These are phyloP conservation scores for Lactarius trivialis DNA, from an alignment of 768 basidiomycete species.

Conservation along the genomic window DNA sequence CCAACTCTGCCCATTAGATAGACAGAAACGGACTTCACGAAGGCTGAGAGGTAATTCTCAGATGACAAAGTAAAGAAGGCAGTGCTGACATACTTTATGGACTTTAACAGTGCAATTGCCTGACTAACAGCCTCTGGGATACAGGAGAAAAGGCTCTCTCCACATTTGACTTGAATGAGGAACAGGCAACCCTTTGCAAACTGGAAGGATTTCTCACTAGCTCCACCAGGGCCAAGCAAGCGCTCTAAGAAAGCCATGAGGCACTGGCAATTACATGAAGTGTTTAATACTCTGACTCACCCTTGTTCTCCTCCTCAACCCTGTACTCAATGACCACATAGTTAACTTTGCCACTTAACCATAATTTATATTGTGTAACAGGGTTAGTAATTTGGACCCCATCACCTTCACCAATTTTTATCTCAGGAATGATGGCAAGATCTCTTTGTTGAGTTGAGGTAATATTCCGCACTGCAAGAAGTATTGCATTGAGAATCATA, in stretches of 20 bases:
- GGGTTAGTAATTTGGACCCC: background rate
- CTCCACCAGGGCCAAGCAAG: background rate
- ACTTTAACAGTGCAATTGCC: background rate
- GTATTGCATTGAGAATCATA: background rate
- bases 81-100: background rate
- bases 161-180: background rate
- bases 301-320: too few species aligned
- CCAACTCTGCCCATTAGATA: background rate
- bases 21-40: background rate
- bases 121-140: background rate
- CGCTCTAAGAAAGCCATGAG: too few species aligned
- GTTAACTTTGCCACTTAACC: background rate
- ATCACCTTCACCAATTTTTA: background rate
- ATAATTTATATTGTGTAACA: background rate
- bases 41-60: background rate
- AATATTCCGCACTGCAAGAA: background rate
- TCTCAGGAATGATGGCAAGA: background rate
- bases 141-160: background rate
- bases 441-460: background rate
- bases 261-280: background rate
- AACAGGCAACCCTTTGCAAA: background rate
- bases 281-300: background rate
- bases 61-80: background rate
- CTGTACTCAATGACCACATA: background rate
- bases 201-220: background rate